Percentiles rank a stretch among this genome's conserved stretches.
Conservation (phyloP, 306 rosid genomes). For the Citrullus mucosospermus region DNA sequence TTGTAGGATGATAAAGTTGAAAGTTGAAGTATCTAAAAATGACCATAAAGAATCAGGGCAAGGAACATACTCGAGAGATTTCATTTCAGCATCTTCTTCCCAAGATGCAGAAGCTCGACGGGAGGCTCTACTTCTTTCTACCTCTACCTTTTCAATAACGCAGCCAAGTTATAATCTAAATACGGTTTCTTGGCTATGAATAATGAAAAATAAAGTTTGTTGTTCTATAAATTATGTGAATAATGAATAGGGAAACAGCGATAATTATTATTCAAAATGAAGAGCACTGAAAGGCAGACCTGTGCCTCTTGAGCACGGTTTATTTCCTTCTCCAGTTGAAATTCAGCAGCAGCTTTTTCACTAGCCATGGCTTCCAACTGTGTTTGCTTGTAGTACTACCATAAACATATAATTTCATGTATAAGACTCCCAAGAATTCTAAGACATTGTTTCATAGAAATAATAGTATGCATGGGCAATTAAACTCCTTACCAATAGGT, state of each 20-base stretch:
- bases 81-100: conserved; percentile 91
- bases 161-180: neutral
- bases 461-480: neutral
- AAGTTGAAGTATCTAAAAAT: neutral
- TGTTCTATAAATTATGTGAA: neutral
- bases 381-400: conserved; percentile 97
- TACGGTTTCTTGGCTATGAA: neutral
- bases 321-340: conserved; percentile 91
- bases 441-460: neutral
- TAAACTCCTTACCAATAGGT: conserved; percentile 59
- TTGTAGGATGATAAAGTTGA: neutral
- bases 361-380: conserved; percentile 93
- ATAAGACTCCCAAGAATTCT: neutral
- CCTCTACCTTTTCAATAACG: conserved; percentile 59
- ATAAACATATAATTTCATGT: conserved; percentile 4
- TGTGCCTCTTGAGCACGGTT: conserved; percentile 77
- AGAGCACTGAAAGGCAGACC: conserved; percentile 32
- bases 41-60: neutral
- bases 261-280: conserved; percentile 8
- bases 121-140: conserved; percentile 68
- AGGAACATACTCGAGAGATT: conserved; percentile 77
- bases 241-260: conserved; percentile 11
- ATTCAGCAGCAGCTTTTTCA: conserved; percentile 91
- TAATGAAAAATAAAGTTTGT: neutral
- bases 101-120: conserved; percentile 81